Percentiles rank a stretch among this genome's conserved stretches.
Conservation (phyloP, 139 green algal genomes). For the Pleodorina starrii region DNA sequence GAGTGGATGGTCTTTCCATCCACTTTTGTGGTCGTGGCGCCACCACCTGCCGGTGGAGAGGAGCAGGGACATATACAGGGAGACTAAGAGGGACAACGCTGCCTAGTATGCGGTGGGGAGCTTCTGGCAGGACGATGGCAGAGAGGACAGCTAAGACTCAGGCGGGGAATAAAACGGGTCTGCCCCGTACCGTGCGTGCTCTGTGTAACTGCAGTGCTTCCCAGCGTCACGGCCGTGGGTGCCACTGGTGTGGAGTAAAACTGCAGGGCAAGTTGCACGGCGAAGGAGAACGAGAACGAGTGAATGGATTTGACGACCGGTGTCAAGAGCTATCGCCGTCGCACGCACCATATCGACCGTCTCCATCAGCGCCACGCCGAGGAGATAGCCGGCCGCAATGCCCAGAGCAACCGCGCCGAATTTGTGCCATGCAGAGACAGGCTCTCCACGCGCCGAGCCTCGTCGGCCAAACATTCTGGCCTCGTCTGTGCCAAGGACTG, state of each 20-base stretch:
- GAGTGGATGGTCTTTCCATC: constrained; percentile 73
- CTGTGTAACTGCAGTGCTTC: not conserved
- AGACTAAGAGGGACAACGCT: too few relatives aligned
- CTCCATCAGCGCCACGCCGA: constrained; percentile 44
- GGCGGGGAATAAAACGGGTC: too few relatives aligned
- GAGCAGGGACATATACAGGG: too few relatives aligned
- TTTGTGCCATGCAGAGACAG: not conserved
- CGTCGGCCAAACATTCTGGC: constrained; percentile 3
- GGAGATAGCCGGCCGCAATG: constrained; percentile 31
- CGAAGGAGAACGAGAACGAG: too few relatives aligned
- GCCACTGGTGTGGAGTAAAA: constrained; percentile 19
- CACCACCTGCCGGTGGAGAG: not conserved
- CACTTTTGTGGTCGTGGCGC: not conserved
- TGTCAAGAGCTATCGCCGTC: not conserved
- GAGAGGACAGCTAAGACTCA: too few relatives aligned
- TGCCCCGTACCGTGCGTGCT: too few relatives aligned
- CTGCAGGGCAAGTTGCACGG: not conserved
- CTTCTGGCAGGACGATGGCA: too few relatives aligned
- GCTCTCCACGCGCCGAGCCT: not conserved
- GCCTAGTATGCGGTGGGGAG: too few relatives aligned
- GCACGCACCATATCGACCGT: constrained; percentile 33
- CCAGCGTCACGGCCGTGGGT: not conserved
- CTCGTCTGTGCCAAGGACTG: too few relatives aligned
- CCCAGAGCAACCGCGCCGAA: not conserved
- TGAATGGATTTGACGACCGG: not conserved